phyloP scores from a whole-genome alignment of 2,329 filamentous ascomycete species.

The Xylariaceae sp. region DNA sequence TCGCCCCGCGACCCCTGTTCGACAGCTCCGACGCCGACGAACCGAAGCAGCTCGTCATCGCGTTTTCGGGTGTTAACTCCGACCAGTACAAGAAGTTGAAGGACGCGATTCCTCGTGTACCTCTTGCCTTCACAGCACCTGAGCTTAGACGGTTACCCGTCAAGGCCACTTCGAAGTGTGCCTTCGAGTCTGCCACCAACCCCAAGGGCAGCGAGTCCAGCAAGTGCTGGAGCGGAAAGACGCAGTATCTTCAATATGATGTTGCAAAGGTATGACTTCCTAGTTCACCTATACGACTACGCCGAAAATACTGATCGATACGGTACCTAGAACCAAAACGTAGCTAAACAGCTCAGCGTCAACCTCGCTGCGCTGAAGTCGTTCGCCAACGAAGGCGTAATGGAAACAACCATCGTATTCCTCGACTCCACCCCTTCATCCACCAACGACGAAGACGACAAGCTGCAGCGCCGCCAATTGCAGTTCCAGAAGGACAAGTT shows the following conservation, averaged over 20 bases:
- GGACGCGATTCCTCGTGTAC: slow-evolving; percentile 37
- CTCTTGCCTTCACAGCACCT: slow-evolving; percentile 46
- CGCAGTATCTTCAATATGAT: slow-evolving; percentile 33
- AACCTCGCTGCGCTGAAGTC: slow-evolving; percentile 42
- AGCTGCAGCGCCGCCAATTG: slow-evolving; percentile 44
- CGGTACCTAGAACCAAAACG: slow-evolving; percentile 35
- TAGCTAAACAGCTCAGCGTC: slow-evolving; percentile 40
- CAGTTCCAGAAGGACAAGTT: slow-evolving; percentile 39
- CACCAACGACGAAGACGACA: slow-evolving; percentile 21
- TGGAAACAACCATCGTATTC: slow-evolving; percentile 54
- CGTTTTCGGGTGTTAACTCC: slow-evolving; percentile 52
- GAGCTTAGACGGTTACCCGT: slow-evolving; percentile 41
- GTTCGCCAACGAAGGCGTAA: slow-evolving; percentile 44
- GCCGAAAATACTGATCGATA: not conserved
- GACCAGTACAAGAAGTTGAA: slow-evolving; percentile 40
- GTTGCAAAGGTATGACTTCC: slow-evolving; percentile 22
- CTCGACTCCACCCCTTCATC: slow-evolving; percentile 39
- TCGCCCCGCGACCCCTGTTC: slow-evolving; percentile 48
- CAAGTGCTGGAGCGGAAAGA: slow-evolving; percentile 30
- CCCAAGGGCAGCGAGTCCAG: slow-evolving; percentile 21
- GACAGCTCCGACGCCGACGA: slow-evolving; percentile 29
- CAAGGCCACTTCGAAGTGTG: slow-evolving; percentile 37
- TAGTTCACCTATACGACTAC: not conserved
- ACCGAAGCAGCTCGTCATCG: slow-evolving; percentile 53
- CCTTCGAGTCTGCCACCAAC: slow-evolving; percentile 27